phyloP scores from a whole-genome alignment of 352 stramenopile genomes.

The Elongisporangium prolatum region DNA sequence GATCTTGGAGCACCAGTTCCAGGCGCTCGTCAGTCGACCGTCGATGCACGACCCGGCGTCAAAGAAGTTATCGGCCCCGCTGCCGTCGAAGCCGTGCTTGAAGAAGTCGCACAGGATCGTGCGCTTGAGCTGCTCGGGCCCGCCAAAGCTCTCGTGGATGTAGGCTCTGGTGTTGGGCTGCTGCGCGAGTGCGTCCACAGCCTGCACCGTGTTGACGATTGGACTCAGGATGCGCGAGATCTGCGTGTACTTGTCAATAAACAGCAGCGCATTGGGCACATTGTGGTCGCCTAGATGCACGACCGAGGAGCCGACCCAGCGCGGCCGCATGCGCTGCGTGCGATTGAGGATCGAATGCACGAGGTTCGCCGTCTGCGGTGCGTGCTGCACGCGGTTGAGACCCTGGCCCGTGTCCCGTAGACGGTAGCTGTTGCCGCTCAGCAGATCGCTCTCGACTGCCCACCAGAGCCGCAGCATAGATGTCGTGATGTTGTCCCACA shows the following conservation, averaged over 20 bases:
- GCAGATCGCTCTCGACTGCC: slow-evolving; percentile 54
- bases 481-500: slow-evolving; percentile 64
- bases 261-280: slow-evolving; percentile 93
- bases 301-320: slow-evolving; percentile 86
- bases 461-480: slow-evolving; percentile 63
- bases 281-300: slow-evolving; percentile 94
- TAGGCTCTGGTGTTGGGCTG: slow-evolving; percentile 53
- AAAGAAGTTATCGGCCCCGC: slow-evolving; percentile 86
- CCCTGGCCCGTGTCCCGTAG: slow-evolving; percentile 61
- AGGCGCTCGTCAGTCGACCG: slow-evolving; percentile 87
- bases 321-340: slow-evolving; percentile 34
- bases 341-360: slow-evolving; percentile 45
- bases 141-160: slow-evolving; percentile 72
- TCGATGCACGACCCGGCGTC: slow-evolving; percentile 88
- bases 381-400: slow-evolving; percentile 63
- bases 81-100: slow-evolving; percentile 92
- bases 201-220: slow-evolving; percentile 53
- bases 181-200: slow-evolving; percentile 33
- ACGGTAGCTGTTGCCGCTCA: slow-evolving; percentile 47
- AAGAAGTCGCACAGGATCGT: slow-evolving; percentile 90
- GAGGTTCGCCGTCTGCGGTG: slow-evolving; percentile 47
- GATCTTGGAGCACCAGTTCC: slow-evolving; percentile 92
- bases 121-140: slow-evolving; percentile 64
- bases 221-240: slow-evolving; percentile 66
- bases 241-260: slow-evolving; percentile 96